phyloP scores from a whole-genome alignment of 805 yeast species.

The Ogataea salicorniae region DNA sequence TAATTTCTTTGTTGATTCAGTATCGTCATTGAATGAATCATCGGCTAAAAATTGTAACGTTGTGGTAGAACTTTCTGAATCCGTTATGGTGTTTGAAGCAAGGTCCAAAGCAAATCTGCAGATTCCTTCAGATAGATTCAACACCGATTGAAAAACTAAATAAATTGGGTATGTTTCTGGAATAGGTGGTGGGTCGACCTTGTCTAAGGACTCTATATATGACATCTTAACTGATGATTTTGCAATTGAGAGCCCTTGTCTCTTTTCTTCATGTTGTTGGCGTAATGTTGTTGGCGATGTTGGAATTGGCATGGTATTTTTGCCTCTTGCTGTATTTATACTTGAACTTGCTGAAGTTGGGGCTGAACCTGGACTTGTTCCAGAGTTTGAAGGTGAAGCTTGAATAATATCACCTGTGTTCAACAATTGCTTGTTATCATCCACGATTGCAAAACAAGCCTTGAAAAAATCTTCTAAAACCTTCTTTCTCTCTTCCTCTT shows the following conservation, averaged over 20 bases:
- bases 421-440: conserved; percentile 29
- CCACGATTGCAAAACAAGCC: conserved; percentile 35
- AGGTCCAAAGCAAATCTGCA: conserved; percentile 45
- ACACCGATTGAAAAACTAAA: conserved; percentile 50
- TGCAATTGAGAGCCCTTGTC: conserved; percentile 34
- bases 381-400: conserved; percentile 17
- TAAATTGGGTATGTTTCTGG: conserved; percentile 59
- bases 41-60: conserved; percentile 20
- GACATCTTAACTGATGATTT: conserved; percentile 46
- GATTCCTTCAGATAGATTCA: conserved; percentile 62
- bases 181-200: conserved; percentile 64
- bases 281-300: conserved; percentile 9
- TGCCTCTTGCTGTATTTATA: neutral
- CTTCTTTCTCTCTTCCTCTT: conserved; percentile 47
- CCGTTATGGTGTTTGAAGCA: conserved; percentile 20
- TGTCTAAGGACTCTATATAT: conserved; percentile 75
- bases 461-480: conserved; percentile 53
- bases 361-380: conserved; percentile 8
- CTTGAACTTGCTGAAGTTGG: conserved; percentile 5
- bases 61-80: conserved; percentile 2
- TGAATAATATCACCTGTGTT: conserved; percentile 32
- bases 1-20: conserved; percentile 5
- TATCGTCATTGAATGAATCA: conserved; percentile 10
- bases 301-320: neutral
- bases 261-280: conserved; percentile 9